Evolutionary conservation across 768 basidiomycete genomes (phyloP).

Genomic region (Amanita pseudoporphyria): DNA sequence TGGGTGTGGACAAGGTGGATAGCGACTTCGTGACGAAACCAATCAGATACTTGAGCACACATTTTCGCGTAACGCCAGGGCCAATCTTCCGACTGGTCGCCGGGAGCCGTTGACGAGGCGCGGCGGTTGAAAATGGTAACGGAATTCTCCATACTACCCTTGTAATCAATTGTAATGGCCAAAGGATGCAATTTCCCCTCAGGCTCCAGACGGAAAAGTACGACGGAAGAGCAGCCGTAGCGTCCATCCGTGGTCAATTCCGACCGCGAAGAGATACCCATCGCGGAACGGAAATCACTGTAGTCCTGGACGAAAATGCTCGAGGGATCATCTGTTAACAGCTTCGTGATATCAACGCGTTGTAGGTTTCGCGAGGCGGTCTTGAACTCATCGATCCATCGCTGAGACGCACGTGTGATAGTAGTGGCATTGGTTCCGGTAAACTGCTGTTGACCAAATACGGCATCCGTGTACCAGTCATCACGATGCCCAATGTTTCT

Average conservation of each 20-base stretch:
- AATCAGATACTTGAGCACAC: conserved; percentile 20
- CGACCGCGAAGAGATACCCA: conserved; percentile 9
- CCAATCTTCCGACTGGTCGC: conserved; percentile 18
- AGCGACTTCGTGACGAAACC: conserved; percentile 19
- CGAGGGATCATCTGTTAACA: neutral
- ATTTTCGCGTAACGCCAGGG: conserved; percentile 25
- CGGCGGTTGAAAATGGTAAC: conserved; percentile 22
- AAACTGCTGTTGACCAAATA: conserved; percentile 21
- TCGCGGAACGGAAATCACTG: neutral
- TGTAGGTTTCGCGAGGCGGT: neutral
- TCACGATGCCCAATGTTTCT: conserved; percentile 20
- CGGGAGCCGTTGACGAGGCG: conserved; percentile 3
- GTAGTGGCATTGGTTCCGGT: conserved; percentile 21
- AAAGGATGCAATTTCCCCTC: conserved; percentile 20
- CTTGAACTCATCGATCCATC: conserved; percentile 13
- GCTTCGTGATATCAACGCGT: neutral
- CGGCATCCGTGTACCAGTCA: conserved; percentile 24
- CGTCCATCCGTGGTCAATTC: conserved; percentile 12
- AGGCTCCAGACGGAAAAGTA: conserved; percentile 18
- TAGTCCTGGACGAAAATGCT: neutral
- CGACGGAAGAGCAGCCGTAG: conserved; percentile 20
- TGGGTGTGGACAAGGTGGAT: conserved; percentile 22
- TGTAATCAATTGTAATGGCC: conserved; percentile 22
- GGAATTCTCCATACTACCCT: conserved; percentile 16
- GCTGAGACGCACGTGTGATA: conserved; percentile 13